phyloP scores from a whole-genome alignment of 257 asterid genomes.

The Prunella vulgaris region DNA sequence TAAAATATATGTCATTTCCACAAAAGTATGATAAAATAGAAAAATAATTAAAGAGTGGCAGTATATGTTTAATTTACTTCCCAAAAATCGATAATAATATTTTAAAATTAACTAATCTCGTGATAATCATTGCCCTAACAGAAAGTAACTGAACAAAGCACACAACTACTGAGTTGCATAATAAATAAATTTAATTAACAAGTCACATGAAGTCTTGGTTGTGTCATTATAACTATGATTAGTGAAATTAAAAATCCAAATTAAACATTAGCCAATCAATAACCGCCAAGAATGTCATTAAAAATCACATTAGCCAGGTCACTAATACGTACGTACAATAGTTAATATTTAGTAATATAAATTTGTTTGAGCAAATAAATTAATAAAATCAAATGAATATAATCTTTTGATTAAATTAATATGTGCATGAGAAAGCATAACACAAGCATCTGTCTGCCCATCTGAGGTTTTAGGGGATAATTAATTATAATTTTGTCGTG shows the following conservation, averaged over 20 bases:
- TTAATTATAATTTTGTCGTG: conserved; percentile 22
- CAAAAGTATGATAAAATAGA: conserved; percentile 7
- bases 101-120: conserved; percentile 6
- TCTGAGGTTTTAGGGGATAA: conserved; percentile 15
- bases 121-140: conserved; percentile 20
- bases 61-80: conserved; percentile 18
- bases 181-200: conserved; percentile 2
- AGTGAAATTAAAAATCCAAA: background rate
- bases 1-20: conserved; percentile 7
- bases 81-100: conserved; percentile 6
- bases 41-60: background rate
- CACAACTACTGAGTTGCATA: background rate
- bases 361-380: background rate
- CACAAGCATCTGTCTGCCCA: conserved; percentile 32
- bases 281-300: conserved; percentile 23
- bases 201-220: conserved; percentile 26
- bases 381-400: background rate
- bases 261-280: conserved; percentile 18
- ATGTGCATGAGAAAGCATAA: conserved; percentile 28
- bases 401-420: background rate
- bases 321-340: conserved; percentile 13
- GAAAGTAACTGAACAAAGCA: conserved; percentile 23
- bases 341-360: too few species aligned
- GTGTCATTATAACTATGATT: conserved; percentile 26
- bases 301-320: conserved; percentile 12